Conservation (phyloP, 177 flowering plant species). For the Vitis hybrid region DNA sequence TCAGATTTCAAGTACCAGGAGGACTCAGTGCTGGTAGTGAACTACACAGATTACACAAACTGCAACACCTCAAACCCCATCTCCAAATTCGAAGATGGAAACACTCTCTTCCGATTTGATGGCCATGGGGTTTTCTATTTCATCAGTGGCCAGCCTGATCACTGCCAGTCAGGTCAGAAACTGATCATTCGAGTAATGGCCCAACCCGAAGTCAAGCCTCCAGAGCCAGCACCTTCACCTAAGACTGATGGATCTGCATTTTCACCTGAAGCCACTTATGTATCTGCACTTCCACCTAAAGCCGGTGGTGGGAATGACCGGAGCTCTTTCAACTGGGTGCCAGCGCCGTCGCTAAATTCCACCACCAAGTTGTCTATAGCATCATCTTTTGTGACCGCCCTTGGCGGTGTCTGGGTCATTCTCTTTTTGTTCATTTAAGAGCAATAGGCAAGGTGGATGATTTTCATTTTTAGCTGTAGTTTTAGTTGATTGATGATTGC, state of each 20-base stretch:
- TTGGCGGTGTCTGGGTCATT: slow-evolving; percentile 28
- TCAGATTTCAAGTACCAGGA: slow-evolving; percentile 58
- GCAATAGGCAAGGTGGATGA: neutral
- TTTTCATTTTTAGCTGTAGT: neutral
- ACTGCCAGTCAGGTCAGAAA: slow-evolving; percentile 53
- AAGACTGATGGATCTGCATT: too few relatives aligned
- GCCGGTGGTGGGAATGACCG: slow-evolving; percentile 5
- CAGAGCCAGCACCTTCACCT: too few relatives aligned
- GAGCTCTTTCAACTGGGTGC: slow-evolving; percentile 18
- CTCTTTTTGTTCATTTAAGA: slow-evolving; percentile 31
- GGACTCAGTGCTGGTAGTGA: slow-evolving; percentile 66
- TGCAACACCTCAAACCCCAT: slow-evolving; percentile 35
- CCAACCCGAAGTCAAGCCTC: slow-evolving; percentile 17
- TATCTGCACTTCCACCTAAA: too few relatives aligned
- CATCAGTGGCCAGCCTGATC: slow-evolving; percentile 31
- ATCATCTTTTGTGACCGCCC: slow-evolving; percentile 32
- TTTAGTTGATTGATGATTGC: neutral
- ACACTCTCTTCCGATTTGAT: slow-evolving; percentile 34
- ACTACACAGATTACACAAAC: slow-evolving; percentile 28
- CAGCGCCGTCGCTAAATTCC: slow-evolving; percentile 20
- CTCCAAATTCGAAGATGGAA: slow-evolving; percentile 37
- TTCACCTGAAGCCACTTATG: slow-evolving; percentile 9
- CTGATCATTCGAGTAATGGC: slow-evolving; percentile 52
- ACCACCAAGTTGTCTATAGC: slow-evolving; percentile 23
- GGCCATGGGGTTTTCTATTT: slow-evolving; percentile 59